A percentile compares a stretch with the other conserved stretches of the same genome.
Conservation (phyloP, 2,329 filamentous ascomycete species). For the Leptographium lundbergii region DNA sequence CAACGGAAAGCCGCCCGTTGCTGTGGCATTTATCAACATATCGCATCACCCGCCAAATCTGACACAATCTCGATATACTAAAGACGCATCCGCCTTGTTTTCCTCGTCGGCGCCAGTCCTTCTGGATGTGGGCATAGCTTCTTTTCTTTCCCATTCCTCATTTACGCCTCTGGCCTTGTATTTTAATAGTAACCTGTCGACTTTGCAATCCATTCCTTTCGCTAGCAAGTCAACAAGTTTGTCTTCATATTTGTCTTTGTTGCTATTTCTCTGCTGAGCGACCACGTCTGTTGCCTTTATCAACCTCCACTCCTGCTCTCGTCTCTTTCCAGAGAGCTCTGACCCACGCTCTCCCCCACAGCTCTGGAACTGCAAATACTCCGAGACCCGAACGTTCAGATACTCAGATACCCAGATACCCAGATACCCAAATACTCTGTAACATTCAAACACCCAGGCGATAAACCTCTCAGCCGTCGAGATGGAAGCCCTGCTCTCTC, state of each 20-base stretch:
- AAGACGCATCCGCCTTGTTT: neutral
- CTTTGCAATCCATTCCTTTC: neutral
- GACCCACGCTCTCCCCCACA: too few species aligned
- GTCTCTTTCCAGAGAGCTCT: too few species aligned
- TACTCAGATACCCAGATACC: too few species aligned
- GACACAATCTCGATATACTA: neutral
- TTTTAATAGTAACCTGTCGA: neutral
- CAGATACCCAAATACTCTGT: neutral
- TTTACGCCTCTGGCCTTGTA: neutral
- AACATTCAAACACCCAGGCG: neutral
- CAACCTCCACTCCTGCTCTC: neutral
- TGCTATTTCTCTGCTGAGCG: neutral
- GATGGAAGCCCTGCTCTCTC: slow-evolving; percentile 86
- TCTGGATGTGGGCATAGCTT: neutral
- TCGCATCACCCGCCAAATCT: neutral
- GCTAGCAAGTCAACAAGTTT: neutral
- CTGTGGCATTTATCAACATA: slow-evolving; percentile 14
- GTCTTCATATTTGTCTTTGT: neutral
- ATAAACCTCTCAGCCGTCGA: slow-evolving; percentile 11
- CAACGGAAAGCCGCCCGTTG: slow-evolving; percentile 9
- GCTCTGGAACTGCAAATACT: too few species aligned
- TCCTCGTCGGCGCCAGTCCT: neutral
- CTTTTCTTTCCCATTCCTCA: neutral
- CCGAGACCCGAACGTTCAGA: too few species aligned
- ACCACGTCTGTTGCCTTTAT: neutral